Evolutionary conservation across 129 eudicot species (phyloP), one percentile per base, ranked within the genome.

Genomic region (Saposhnikovia divaricata): DNA sequence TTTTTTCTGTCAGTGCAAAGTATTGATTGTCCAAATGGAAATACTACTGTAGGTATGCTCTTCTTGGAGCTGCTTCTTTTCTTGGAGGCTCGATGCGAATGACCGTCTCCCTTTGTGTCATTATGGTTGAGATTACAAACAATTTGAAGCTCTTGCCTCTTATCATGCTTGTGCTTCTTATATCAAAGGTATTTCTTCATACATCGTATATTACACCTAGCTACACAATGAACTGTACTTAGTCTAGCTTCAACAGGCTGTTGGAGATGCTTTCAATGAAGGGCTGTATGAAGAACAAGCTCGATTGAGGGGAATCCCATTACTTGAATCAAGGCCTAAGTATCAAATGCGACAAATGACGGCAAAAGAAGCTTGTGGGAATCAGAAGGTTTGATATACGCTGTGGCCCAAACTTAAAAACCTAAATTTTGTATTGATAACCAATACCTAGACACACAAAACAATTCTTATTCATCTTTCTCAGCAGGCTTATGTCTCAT

Each of bases 71-170:
- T 81, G 98, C 98, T 78, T 95, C 98, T 39, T 95, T 95, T 76
- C 90, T 95, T 63, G 98, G 98, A 76, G 98, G 98, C 63, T 95
- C 98, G 34, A 95, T 95, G 98, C 81, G 98, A 81, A 92, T 95
- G 97, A 95, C 98, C 12, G 98, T 95, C 71, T 95, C 97, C 51
- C 94, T 95, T 11, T 95, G 98, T 81, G 98, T 95, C 59, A 92
- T 95, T 80, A 92, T 95, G 97, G 97, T 95, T 53, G 98, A 95
- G 88, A 92, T 95, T 78, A 89, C 98, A 38, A 95, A 95, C 83
- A 95, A 95, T 80, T 80, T 95, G 83, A 89, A 92, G 89, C 89
- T 95, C 80, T 82, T 95, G 70, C 98, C 98, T 79, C 97, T 95
- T n/a, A 92, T 95, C 72, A 95, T 95, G 98, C 93, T 95, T 66